Percentiles rank a stretch among this genome's conserved stretches.
phyloP scores from a whole-genome alignment of 371 early-diverging fungal genomes.

The Thermomucor indicae-seudaticae region DNA sequence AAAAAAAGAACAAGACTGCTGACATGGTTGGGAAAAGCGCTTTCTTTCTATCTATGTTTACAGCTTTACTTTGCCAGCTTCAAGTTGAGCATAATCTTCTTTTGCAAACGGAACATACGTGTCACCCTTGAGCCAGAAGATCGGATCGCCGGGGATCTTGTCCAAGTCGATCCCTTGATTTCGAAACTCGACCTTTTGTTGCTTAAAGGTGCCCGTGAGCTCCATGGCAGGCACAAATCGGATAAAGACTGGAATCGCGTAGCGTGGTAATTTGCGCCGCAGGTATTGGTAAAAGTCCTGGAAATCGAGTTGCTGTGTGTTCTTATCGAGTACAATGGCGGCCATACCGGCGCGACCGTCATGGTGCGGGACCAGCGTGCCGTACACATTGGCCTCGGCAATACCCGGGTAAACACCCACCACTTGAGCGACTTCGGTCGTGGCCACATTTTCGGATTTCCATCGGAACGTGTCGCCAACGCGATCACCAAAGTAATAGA shows the following conservation, averaged over 20 bases:
- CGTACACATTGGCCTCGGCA: slow-evolving; percentile 63
- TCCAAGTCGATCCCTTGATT: slow-evolving; percentile 42
- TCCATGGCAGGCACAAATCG: slow-evolving; percentile 45
- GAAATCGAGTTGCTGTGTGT: slow-evolving; percentile 21
- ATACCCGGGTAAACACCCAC: slow-evolving; percentile 54
- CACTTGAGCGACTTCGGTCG: slow-evolving; percentile 61
- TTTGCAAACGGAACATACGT: slow-evolving; percentile 44
- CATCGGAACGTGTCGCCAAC: slow-evolving; percentile 77
- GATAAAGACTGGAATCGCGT: slow-evolving; percentile 61
- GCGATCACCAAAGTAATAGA: slow-evolving; percentile 70
- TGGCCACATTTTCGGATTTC: slow-evolving; percentile 62
- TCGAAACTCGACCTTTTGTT: slow-evolving; percentile 45
- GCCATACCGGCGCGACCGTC: slow-evolving; percentile 82
- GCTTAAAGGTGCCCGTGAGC: slow-evolving; percentile 55
- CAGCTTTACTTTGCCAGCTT: slow-evolving; percentile 14
- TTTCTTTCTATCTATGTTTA: not conserved
- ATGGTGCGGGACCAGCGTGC: slow-evolving; percentile 45
- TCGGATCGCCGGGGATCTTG: slow-evolving; percentile 23
- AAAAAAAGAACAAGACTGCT: not conserved
- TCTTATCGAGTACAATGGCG: slow-evolving; percentile 47
- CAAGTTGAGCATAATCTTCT: slow-evolving; percentile 17
- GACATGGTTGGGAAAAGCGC: not conserved
- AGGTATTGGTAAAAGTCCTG: slow-evolving; percentile 28
- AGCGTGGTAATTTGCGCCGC: slow-evolving; percentile 45
- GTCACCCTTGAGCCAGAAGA: slow-evolving; percentile 48